Evolutionary conservation across 2,329 filamentous ascomycete species (phyloP), one percentile per base, ranked within the genome.

Genomic region (Neofusicoccum ribis): DNA sequence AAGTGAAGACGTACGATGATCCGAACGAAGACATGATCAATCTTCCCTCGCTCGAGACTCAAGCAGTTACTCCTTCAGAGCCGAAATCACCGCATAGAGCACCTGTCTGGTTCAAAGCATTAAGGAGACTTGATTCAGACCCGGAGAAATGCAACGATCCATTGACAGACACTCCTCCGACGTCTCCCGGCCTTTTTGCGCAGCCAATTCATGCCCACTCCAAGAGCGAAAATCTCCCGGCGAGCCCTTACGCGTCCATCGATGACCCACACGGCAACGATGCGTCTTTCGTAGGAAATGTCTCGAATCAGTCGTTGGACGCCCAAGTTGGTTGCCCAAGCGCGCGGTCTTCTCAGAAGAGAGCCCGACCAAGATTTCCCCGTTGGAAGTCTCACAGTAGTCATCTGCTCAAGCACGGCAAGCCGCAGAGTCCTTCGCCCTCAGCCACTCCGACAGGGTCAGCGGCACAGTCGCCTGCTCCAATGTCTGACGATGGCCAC

Each of bases 11-110:
- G 39, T 63, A 14, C 58, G 49, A 56, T 5, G 47, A 52, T 15
- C 47, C 61, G 17, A 31, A 9, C 6, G n/a, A 43, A 15, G 44
- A 41, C 12, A 8, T 14, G 15, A 5, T 7, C 17, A 17, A 5
- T 39, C 8, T 17, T 36, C n/a, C 43, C 7, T 17, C 37, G 12
- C n/a, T 9, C 27, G 14, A 34, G 3, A 49, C 27, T 49, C 15
- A 6, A 5, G 15, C 4, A 20, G n/a, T 14, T 43, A 43, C 43
- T 20, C 3, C 27, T 31, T 34, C 15, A 39, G 36, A 44, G 17
- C 66, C 9, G 69, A 69, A 66, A 51, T 66, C 31, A 68, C 69
- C 14, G 62, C 75, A 12, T 71, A 72, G 64, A 71, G 72, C 23
- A 12, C 34, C 52, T 12, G 5, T 27, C 15, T 43, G 51, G 63